phyloP scores from a whole-genome alignment of 1,284 basidiomycete species.

The Tetrapyrgos nigripes region DNA sequence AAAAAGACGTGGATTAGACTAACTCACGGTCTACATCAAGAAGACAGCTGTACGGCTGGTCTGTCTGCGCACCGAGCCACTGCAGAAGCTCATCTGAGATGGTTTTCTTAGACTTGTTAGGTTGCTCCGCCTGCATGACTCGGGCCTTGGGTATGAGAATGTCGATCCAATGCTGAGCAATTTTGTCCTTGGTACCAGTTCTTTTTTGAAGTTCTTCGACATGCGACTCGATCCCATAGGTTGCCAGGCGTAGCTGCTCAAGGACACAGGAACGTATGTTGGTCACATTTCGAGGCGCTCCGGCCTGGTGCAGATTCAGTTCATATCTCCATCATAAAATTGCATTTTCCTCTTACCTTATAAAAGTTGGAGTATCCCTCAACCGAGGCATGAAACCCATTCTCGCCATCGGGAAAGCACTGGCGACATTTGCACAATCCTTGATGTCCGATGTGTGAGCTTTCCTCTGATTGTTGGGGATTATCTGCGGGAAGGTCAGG shows the following conservation, averaged over 20 bases:
- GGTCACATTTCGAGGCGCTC: constrained; percentile 15
- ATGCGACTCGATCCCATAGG: constrained; percentile 16
- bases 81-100: constrained; percentile 32
- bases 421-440: constrained; percentile 28
- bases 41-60: constrained; percentile 29
- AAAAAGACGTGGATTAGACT: constrained; percentile 26
- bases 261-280: constrained; percentile 26
- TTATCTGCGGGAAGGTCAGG: constrained; percentile 39
- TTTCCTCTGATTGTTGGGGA: constrained; percentile 38
- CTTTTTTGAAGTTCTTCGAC: constrained; percentile 26
- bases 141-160: constrained; percentile 22
- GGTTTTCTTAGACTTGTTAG: constrained; percentile 25
- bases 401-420: constrained; percentile 31
- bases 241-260: constrained; percentile 27
- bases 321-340: not conserved
- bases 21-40: not conserved
- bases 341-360: constrained; percentile 16
- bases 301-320: not conserved
- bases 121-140: constrained; percentile 26
- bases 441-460: constrained; percentile 30
- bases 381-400: constrained; percentile 27
- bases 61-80: constrained; percentile 34
- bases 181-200: constrained; percentile 43
- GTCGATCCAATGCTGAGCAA: constrained; percentile 39
- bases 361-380: constrained; percentile 35